Evolutionary conservation across 495 filamentous ascomycete species (phyloP), one percentile per base, ranked within the genome.

Genomic region (Trichoderma asperelloides): DNA sequence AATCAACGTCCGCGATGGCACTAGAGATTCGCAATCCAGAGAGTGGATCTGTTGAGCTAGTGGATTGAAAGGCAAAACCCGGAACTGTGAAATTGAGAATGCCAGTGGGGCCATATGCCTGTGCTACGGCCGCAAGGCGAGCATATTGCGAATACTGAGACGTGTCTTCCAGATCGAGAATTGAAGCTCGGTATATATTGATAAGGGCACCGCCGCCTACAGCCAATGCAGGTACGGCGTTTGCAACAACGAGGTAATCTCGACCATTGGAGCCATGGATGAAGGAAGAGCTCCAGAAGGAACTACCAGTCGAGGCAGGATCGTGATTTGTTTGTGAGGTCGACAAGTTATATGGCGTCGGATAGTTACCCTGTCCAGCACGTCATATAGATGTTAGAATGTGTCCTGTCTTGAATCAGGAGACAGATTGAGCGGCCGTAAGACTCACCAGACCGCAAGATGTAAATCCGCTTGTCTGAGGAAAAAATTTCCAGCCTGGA

Each of bases 171-270:
- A 65, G 37, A 45, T 65, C 63, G 15, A 65, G 63, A 16, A 65
- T 18, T 9, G 63, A 65, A 39, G 63, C 7, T 23, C 63, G 63
- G 18, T 65, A 65, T 16, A 65, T 15, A 30, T 40, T 41, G 63
- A 41, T 6, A n/a, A 41, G 37, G 30, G 28, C 18, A 16, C 63
- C 37, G n/a, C 11, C 23, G 18, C 23, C 30, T 15, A 23, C 49
- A 55, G 49, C n/a, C 16, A 55, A 55, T 55, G 6, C 49, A 2
- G 21, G 6, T 21, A 55, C 18, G 4, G 49, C 43, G 33, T 65
- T n/a, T 3, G 63, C 6, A 18, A 65, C 21, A 33, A 65, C 37
- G 25, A 65, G 63, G 37, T 65, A 65, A 18, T 65, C 63, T 40
- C 30, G 28, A 9, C 37, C 63, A 9, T 65, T 65, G 3, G 63